Evolutionary conservation across 2,329 filamentous ascomycete species (phyloP), one percentile per base, ranked within the genome.

Genomic region (Pyrenophora teres): DNA sequence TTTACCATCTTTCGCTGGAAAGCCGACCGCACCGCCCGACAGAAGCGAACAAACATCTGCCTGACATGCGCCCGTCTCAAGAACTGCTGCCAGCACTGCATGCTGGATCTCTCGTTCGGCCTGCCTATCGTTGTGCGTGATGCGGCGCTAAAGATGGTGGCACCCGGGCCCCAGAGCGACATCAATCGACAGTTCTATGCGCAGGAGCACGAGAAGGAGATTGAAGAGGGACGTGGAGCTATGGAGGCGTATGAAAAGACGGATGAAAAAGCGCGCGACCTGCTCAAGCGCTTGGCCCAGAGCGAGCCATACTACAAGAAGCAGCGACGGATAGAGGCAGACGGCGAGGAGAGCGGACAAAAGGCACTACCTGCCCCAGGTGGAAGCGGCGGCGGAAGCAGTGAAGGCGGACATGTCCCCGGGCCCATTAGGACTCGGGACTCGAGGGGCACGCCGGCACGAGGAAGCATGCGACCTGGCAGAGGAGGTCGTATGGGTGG

Each of bases 51-150:
- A 47, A 96, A 90, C 67, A 95, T 97, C 67, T 99, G 94, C 75
- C 81, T 99, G 19, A 99, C 94, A 35, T 99, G 94, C 79, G 93
- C 94, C 18, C 89, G 94, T 38, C 82, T 97, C 62, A 99, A 99
- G 78, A 99, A 99, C 79, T 97, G 94, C 79, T 99, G 94, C 71
- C 94, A 99, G 79, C 93, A 88, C 77, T 99, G 94, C 80, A 97
- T 97, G 91, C 87, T 99, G 46, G 94, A 99, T 81, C 79, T 99
- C 54, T 93, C 90, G 10, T 99, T 97, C 69, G 95, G 94, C 19
- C 81, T 99, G 23, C 94, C 94, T 9, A 96, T 99, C 68, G 89
- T 92, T 12, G 90, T 99, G 52, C 87, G 94, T 70, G 94, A 99
- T 79, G 94, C 94, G 3, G 94, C 95, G 4, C 81, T 99, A 58